Evolutionary conservation across 2,329 filamentous ascomycete genomes (phyloP), one percentile per base, ranked within the genome.

Genomic region (Rachicladosporium sp.): DNA sequence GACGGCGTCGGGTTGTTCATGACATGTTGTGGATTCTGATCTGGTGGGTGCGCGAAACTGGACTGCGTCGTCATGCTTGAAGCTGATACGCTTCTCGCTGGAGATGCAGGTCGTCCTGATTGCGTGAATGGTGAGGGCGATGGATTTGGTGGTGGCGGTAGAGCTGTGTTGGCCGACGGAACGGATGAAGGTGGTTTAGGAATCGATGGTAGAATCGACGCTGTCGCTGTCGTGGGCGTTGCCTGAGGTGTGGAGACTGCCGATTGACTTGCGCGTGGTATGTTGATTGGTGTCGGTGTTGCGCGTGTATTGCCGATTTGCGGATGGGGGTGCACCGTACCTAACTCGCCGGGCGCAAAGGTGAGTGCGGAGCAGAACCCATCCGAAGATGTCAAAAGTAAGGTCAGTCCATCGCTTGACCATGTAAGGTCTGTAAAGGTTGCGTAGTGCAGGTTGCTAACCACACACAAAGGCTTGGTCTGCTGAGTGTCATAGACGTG

Each of bases 401-500:
- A 67, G 1, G 81, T 87, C 32, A 76, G 69, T 9, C 82, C 82
- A 59, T 88, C 82, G 46, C 71, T 78, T 1, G 82, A 82, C 91
- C 91, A 98, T 29, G 86, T 82, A 43, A 98, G 67, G 58, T 98
- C 91, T 1, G 91, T 98, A 56, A 98, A 98, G 0, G 91, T 96
- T 4, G 91, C 88, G 60, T 89, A 94, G 61, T 98, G 91, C 48
- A 98, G 65, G 55, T 98, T 98, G 72, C 87, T 96, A 36, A 98
- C 89, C 31, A 96, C 74, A 57, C 87, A 94, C 29, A 98, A 69
- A 2, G 91, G 91, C 6, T 86, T 93, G 54, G 40, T 42, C 57
- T 98, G 91, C 56, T 98, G 91, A 0, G 91, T 98, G 61, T 98
- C 91, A 56, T 98, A 98, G 13, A 98, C 72, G 33, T 95, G 69